Conservation (phyloP, 2,329 filamentous ascomycete species). For the Fusarium verticillioides region DNA sequence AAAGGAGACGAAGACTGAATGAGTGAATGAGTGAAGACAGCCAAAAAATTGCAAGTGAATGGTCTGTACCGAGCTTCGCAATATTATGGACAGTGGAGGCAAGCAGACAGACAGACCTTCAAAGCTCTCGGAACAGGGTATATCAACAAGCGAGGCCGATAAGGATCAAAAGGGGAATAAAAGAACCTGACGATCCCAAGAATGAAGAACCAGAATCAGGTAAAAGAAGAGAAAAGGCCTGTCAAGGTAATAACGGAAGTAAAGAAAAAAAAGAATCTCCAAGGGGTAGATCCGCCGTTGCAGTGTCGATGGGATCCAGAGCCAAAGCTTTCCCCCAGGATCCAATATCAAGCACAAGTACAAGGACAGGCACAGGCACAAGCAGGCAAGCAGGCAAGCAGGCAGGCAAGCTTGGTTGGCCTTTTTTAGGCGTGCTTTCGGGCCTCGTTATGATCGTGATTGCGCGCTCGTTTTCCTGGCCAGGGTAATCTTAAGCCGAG, state of each 20-base stretch:
- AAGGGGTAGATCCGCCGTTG: slow-evolving; percentile 29
- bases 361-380: neutral
- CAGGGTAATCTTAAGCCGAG: slow-evolving; percentile 36
- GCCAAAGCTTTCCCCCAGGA: slow-evolving; percentile 26
- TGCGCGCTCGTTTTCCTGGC: slow-evolving; percentile 20
- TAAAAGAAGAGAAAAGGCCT: slow-evolving; percentile 3
- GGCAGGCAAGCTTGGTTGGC: neutral
- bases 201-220: slow-evolving; percentile 6
- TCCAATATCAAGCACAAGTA: neutral
- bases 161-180: slow-evolving; percentile 19
- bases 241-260: slow-evolving; percentile 4
- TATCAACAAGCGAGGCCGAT: slow-evolving; percentile 31
- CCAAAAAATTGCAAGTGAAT: slow-evolving; percentile 2
- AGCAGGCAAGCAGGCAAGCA: neutral
- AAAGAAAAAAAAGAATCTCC: slow-evolving; percentile 1
- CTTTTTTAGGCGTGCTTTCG: slow-evolving; percentile 20
- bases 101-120: slow-evolving; percentile 21
- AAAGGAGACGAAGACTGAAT: slow-evolving; percentile 12
- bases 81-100: slow-evolving; percentile 27
- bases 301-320: slow-evolving; percentile 25
- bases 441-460: slow-evolving; percentile 25
- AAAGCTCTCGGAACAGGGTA: slow-evolving; percentile 24
- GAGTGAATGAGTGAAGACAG: slow-evolving; percentile 13
- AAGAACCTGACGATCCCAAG: neutral
- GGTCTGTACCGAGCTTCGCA: slow-evolving; percentile 25